Evolutionary conservation across 768 basidiomycete species (phyloP).

Genomic region (Trichaptum fuscoviolaceum): DNA sequence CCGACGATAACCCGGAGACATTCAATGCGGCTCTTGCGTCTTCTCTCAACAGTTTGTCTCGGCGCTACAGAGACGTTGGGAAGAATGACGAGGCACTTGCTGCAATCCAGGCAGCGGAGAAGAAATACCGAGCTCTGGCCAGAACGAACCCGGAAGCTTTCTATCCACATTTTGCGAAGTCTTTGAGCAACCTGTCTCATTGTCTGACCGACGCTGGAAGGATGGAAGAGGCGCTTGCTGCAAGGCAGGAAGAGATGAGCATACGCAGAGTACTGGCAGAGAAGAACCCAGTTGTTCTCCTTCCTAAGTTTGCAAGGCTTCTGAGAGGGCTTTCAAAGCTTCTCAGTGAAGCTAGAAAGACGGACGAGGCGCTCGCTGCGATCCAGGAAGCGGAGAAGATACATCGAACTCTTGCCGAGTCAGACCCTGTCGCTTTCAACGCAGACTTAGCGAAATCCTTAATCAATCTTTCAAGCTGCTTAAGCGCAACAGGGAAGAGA

Average conservation of each 20-base stretch:
- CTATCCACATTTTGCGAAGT: constrained; percentile 3
- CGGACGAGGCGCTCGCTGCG: constrained; percentile 6
- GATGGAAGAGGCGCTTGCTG: constrained; percentile 6
- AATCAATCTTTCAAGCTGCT: constrained; percentile 5
- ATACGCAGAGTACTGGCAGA: constrained; percentile 7
- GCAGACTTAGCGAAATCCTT: constrained; percentile 6
- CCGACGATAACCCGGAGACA: constrained; percentile 3
- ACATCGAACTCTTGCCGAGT: background rate
- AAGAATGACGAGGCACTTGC: constrained; percentile 11
- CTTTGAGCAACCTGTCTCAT: constrained; percentile 10
- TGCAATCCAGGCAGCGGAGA: background rate
- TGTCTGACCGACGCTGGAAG: constrained; percentile 8
- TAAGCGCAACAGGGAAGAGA: constrained; percentile 7
- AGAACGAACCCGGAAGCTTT: constrained; percentile 7
- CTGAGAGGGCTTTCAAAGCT: too few species aligned
- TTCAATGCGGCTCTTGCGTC: constrained; percentile 5
- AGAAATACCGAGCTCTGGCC: constrained; percentile 7
- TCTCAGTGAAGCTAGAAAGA: background rate
- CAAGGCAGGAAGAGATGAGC: constrained; percentile 3
- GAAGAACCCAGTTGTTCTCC: constrained; percentile 9
- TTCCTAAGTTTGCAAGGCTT: constrained; percentile 7
- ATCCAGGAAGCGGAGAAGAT: constrained; percentile 7
- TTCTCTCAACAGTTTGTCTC: constrained; percentile 10
- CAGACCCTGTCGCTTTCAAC: constrained; percentile 1
- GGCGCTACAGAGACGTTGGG: constrained; percentile 1